Evolutionary conservation across 2,329 filamentous ascomycete genomes (phyloP), one percentile per base, ranked within the genome.

Genomic region (Scedosporium apiospermum): DNA sequence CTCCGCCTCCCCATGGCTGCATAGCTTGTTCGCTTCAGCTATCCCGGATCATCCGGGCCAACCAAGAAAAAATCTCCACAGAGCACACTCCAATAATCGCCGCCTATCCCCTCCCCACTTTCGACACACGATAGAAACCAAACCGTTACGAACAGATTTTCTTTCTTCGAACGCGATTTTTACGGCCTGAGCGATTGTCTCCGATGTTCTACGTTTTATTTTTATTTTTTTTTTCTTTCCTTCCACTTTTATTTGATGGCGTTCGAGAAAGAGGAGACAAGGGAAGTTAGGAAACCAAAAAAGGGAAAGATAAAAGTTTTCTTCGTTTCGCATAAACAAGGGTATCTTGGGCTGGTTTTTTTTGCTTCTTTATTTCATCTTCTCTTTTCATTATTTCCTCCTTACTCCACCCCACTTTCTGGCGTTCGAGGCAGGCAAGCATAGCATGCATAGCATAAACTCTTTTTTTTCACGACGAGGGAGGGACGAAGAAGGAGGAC

Each of bases 1-100:
- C 62, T 55, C 51, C 51, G 51, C 12, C 51, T 55, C 23, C 51
- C 51, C 62, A 58, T 66, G 60, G 26, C 26, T 23, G 60, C 46
- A 10, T 21, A 51, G 5, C 10, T 4, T 4, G 6, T 10, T 38
- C 34, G 34, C 34, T 10, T 38, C 34, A 14, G 10, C 34, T 38
- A 1, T 46, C 16, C 58, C 26, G 21, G 38, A 10, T 26, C 14
- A 46, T 10, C 21, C 58, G 26, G 23, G 2, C 26, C 30, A 38
- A n/a, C 4, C 4, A 4, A 6, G 2, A 3, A 38, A 38, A 12
- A 38, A 12, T 12, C 34, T 38, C 34, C 1, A 12, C 34, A 38
- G 16, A 7, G n/a, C 18, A n/a, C 18, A 49, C 18, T 21, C n/a
- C 44, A 18, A 49, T 21, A 49, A 49, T n/a, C n/a, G 44, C 18